Percentiles rank a stretch among this genome's conserved stretches.
phyloP scores from a whole-genome alignment of 1,284 basidiomycete species.

The Puccinia novopanici region DNA sequence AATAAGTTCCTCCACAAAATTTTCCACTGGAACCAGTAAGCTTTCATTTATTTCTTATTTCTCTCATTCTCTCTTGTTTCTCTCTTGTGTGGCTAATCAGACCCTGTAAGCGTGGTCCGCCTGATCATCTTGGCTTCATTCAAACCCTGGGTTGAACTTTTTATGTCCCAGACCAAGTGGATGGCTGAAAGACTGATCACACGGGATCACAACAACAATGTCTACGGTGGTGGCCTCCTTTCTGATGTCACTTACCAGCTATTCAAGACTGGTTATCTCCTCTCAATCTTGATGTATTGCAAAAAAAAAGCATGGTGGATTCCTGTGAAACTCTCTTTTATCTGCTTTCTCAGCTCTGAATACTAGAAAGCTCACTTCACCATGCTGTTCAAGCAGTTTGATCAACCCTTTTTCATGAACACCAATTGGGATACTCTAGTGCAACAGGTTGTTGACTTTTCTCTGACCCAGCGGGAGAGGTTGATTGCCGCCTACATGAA shows the following conservation, averaged over 20 bases:
- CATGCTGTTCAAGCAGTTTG: background rate
- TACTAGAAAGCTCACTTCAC: conserved; percentile 17
- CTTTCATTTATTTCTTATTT: background rate
- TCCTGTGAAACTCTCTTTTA: conserved; percentile 31
- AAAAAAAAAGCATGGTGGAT: background rate
- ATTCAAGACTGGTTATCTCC: conserved; percentile 14
- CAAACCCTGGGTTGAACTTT: background rate
- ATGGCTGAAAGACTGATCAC: background rate
- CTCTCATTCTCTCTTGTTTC: background rate
- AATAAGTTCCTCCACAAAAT: background rate
- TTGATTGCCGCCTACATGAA: conserved; percentile 20
- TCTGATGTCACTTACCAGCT: conserved; percentile 21
- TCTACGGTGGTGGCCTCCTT: background rate
- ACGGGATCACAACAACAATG: background rate
- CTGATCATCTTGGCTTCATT: background rate
- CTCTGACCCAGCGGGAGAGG: background rate
- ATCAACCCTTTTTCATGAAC: background rate
- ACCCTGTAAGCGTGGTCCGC: background rate
- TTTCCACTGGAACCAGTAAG: conserved; percentile 13
- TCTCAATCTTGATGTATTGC: conserved; percentile 17
- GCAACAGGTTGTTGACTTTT: conserved; percentile 18
- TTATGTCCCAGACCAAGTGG: conserved; percentile 19
- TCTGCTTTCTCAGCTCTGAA: background rate
- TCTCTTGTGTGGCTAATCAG: no score
- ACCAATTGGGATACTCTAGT: background rate